These are phyloP conservation scores for Diaporthe velutina DNA, from an alignment of 2,329 filamentous ascomycete genomes.

Conservation along the genomic window DNA sequence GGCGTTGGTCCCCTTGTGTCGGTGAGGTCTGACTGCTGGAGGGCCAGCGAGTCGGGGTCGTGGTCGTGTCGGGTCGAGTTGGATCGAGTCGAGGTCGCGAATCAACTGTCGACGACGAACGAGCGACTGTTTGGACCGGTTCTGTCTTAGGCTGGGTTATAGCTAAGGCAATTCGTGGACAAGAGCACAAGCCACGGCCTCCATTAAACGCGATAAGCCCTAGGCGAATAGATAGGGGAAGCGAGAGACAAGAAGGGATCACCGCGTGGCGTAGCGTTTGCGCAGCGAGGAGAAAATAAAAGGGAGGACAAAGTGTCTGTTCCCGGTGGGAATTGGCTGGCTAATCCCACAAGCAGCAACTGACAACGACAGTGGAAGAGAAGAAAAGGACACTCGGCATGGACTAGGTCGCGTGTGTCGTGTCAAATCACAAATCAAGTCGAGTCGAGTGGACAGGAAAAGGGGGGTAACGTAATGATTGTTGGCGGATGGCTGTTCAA, in stretches of 20 bases:
- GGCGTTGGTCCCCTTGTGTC: slow-evolving; percentile 31
- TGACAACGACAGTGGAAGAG: neutral
- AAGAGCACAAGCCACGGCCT: slow-evolving; percentile 37
- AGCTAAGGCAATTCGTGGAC: slow-evolving; percentile 23
- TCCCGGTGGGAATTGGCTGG: slow-evolving; percentile 2
- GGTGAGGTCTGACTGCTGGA: slow-evolving; percentile 17
- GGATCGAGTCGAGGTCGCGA: neutral
- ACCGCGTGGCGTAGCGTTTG: slow-evolving; percentile 24
- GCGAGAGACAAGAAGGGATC: slow-evolving; percentile 39
- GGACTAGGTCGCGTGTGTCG: neutral
- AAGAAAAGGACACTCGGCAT: neutral
- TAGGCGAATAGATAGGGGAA: slow-evolving; percentile 31
- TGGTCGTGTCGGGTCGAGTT: neutral
- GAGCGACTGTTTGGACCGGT: slow-evolving; percentile 4
- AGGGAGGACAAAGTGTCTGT: neutral
- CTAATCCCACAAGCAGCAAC: neutral
- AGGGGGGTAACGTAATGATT: neutral
- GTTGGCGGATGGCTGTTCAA: slow-evolving; percentile 11
- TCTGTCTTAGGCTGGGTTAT: neutral
- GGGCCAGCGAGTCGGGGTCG: slow-evolving; percentile 17
- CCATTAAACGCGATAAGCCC: slow-evolving; percentile 37
- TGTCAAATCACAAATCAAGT: neutral
- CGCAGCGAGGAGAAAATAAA: slow-evolving; percentile 3
- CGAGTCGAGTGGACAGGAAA: slow-evolving; percentile 13
- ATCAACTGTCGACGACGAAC: neutral